Base-by-base conservation (phyloP, 768 basidiomycete genomes). In the Boletus subcaerulescens region DNA sequence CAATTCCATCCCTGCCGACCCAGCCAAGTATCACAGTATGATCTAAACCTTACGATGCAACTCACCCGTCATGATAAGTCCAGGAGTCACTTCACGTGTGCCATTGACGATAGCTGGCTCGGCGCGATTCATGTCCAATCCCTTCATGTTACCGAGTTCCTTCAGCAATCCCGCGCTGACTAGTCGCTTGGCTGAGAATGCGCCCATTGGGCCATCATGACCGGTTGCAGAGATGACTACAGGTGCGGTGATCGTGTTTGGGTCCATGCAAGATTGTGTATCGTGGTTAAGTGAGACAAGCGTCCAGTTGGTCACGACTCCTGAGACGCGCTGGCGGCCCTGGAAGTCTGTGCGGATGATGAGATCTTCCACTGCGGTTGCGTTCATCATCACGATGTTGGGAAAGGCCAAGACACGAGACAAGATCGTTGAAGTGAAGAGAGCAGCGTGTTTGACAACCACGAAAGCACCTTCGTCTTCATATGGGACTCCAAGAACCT, bases 191-290 rank as follows among this genome's bases (percentile, higher is more conserved):
- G 89, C 89, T 13, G 83, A 84, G 74, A 91, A 91, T 4, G 88
- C 88, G 42, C 89, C 89, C 83, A 89, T 89, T 3, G 84, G 84
- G 1, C 86, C 86, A 58, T 91, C 88, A 61, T 89, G 87, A 12
- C 89, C 88, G 5, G 87, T 87, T 20, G 85, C 86, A 24, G 84
- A 83, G 48, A 88, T 73, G 62, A 89, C 73, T 12, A 91, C 75
- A 1, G 88, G 89, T 5, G 88, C 86, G n/a, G 87, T 90, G 69
- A 91, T 86, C 11, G 85, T 87, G 72, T 87, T 86, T 41, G 88
- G 87, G 68, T 90, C 87, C 83, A 86, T 85, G 74, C 81, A 84
- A 9, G 82, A 85, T 71, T 89, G 88, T 45, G 86, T 87, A 60
- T 88, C 87, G 71, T 92, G 88, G 74, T 77, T 77, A 26, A 78